Conservation (phyloP, 495 filamentous ascomycete species). For the Penicillium macrosclerotiorum region DNA sequence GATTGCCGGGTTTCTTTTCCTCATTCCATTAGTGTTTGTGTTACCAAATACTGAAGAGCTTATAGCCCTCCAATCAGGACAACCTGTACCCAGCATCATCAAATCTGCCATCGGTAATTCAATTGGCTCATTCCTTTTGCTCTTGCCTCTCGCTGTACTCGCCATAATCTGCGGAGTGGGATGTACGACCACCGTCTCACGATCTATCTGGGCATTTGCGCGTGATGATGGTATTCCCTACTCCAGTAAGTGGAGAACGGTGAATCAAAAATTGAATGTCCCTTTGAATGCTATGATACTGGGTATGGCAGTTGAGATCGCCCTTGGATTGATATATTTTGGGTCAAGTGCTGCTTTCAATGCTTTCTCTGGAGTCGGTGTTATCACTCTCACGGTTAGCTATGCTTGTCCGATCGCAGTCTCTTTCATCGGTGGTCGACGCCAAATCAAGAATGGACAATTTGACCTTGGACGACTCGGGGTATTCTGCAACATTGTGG, state of each 20-base stretch:
- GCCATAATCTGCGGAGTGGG: slow-evolving; percentile 61
- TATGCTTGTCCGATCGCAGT: slow-evolving; percentile 53
- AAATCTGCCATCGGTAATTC: slow-evolving; percentile 21
- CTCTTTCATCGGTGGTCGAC: slow-evolving; percentile 43
- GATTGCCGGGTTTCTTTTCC: slow-evolving; percentile 62
- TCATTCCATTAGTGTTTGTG: slow-evolving; percentile 58
- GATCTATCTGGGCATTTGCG: slow-evolving; percentile 66
- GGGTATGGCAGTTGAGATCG: slow-evolving; percentile 46
- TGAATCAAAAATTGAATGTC: slow-evolving; percentile 47
- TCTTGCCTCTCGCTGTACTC: slow-evolving; percentile 64
- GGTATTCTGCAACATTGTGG: slow-evolving; percentile 50
- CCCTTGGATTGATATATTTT: slow-evolving; percentile 59
- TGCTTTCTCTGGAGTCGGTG: slow-evolving; percentile 58
- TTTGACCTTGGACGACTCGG: slow-evolving; percentile 58
- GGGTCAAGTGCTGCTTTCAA: slow-evolving; percentile 55
- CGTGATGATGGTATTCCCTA: slow-evolving; percentile 57
- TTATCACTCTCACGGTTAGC: slow-evolving; percentile 54
- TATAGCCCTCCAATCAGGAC: slow-evolving; percentile 56
- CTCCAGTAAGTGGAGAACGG: slow-evolving; percentile 53
- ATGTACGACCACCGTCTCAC: slow-evolving; percentile 62
- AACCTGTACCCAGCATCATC: slow-evolving; percentile 17
- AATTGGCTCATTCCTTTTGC: slow-evolving; percentile 59
- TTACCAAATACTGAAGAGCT: slow-evolving; percentile 50
- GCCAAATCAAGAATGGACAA: slow-evolving; percentile 46
- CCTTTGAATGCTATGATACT: slow-evolving; percentile 52